A percentile compares a stretch with the other conserved stretches of the same genome.
Evolutionary conservation across 23 red algal species (phyloP).

Genomic region (Gracilaria gracilis): DNA sequence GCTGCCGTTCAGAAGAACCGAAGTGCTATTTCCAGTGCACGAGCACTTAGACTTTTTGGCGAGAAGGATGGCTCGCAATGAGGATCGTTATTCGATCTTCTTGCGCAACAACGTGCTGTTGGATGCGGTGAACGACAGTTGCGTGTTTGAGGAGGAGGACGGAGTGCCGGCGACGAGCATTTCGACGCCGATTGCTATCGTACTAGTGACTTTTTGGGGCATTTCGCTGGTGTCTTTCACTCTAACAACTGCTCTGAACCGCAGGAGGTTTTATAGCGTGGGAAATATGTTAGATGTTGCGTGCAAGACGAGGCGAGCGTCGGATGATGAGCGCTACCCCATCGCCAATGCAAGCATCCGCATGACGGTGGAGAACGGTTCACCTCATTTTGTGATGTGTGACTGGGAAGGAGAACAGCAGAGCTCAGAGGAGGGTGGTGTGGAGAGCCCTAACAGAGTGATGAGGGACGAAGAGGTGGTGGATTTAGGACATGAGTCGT

Average conservation of each 20-base stretch:
- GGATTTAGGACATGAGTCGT: too few relatives aligned
- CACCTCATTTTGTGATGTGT: too few relatives aligned
- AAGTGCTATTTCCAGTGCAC: neutral
- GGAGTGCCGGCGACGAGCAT: neutral
- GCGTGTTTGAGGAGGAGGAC: constrained; percentile 9
- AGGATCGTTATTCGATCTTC: neutral
- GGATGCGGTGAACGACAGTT: constrained; percentile 8
- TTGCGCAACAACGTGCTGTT: neutral
- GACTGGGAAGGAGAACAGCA: too few relatives aligned
- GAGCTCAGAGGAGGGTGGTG: too few relatives aligned
- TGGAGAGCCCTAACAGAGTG: too few relatives aligned
- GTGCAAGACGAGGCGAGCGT: constrained; percentile 1
- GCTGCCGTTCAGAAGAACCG: neutral
- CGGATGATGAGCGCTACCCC: constrained; percentile 7
- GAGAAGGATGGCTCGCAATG: neutral
- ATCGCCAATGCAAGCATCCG: neutral
- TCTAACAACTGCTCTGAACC: neutral
- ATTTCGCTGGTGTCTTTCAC: neutral
- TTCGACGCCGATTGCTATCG: neutral
- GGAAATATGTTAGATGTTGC: constrained; percentile 5
- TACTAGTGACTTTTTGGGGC: constrained; percentile 2
- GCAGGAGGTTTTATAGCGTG: constrained; percentile 5
- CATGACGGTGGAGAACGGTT: too few relatives aligned
- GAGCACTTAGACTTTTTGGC: neutral
- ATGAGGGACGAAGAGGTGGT: too few relatives aligned